Percentiles rank a stretch among this genome's conserved stretches.
These are phyloP conservation scores for Melocanna baccifera DNA, from an alignment of 176 grass and related monocot genomes.

Conservation along the genomic window DNA sequence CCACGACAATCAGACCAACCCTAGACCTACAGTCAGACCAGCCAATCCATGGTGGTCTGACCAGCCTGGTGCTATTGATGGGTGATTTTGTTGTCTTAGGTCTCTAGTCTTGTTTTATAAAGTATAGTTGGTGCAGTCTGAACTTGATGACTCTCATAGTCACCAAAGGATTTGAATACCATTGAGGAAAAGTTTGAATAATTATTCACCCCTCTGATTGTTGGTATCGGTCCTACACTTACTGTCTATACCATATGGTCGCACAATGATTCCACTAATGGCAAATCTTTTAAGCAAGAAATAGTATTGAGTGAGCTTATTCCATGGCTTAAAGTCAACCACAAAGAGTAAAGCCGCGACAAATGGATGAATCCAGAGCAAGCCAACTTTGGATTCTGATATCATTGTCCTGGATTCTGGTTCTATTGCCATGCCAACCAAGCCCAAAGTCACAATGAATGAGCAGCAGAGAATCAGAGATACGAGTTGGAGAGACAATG, in stretches of 20 bases:
- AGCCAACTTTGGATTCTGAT: slow-evolving; percentile 3
- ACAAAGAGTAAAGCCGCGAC: not conserved
- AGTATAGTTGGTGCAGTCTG: too few relatives aligned
- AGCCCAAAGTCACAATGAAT: not conserved
- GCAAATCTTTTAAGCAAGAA: not conserved
- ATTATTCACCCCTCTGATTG: too few relatives aligned
- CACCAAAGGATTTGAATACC: too few relatives aligned
- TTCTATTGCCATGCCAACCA: not conserved
- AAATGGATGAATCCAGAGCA: slow-evolving; percentile 14
- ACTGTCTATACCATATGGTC: not conserved
- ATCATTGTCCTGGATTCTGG: not conserved
- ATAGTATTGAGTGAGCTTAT: not conserved
- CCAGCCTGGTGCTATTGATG: too few relatives aligned
- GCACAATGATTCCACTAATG: not conserved
- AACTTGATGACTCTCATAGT: too few relatives aligned
- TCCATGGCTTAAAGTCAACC: not conserved
- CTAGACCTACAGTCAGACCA: too few relatives aligned
- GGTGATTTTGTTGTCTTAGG: too few relatives aligned
- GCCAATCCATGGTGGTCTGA: too few relatives aligned
- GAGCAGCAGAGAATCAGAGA: not conserved
- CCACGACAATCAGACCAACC: too few relatives aligned
- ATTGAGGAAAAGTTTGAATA: too few relatives aligned
- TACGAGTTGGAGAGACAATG: not conserved
- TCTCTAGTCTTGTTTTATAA: too few relatives aligned
- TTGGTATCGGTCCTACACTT: not conserved